Base-by-base conservation (phyloP, 2,329 filamentous ascomycete species). In the Orbilia ellipsospora region DNA sequence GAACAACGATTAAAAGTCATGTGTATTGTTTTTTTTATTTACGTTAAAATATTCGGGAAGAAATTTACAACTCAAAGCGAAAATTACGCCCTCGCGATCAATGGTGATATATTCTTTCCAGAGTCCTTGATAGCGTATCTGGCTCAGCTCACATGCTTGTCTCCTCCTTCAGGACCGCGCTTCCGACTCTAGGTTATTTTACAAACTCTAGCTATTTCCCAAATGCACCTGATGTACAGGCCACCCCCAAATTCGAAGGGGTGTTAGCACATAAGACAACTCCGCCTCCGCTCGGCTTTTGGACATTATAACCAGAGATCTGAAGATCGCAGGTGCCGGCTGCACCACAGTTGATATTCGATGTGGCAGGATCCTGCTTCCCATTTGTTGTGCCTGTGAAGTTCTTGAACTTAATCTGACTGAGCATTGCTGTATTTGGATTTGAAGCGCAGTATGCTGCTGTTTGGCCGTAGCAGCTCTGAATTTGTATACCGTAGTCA, bases 401-500 rank as follows among this genome's bases (percentile, higher is more conserved):
- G 4, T 81, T 81, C 18, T 81, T 79, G 63, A 84, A 82, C 2
- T 81, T 77, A 3, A 84, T 80, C 13, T 77, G 82, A 0, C 79
- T 81, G 36, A 84, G 72, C 1, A 78, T 72, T 0, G 82, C 82
- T 40, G 80, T 80, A 4, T 81, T 81, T 1, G 82, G 82, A 60
- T 82, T 78, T 0, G 79, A 70, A 1, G 78, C 73, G 69, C 84
- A 85, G 63, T 84, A 84, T 7, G 70, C 72, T 0, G 66, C 79
- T 18, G 82, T 80, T 23, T 82, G 81, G 18, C 80, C 80, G 69
- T 84, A 85, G 70, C 83, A 85, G 65, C 81, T 84, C 77, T 84
- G 82, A n/a, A 85, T 83, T 73, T 84, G 83, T 77, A 84, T 81
- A 2, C 83, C 84, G 73, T 85, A 85, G 64, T 84, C 83, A 65